Base-by-base conservation (phyloP, 1,139 yeast species). In the Suhomyces panamericanus region DNA sequence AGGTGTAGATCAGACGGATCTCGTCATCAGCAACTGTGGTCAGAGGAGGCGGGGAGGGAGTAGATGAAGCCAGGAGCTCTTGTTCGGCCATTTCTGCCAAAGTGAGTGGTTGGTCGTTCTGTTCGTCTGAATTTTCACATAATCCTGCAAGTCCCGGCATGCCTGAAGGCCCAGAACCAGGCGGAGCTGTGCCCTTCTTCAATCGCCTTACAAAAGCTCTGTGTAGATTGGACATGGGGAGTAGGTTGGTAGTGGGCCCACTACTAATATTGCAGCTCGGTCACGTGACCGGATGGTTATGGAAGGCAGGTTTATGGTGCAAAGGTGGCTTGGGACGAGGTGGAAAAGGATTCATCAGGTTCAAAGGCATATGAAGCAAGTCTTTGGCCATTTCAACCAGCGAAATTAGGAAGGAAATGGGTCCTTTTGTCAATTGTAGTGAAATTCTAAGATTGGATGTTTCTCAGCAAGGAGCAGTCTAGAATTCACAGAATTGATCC, bases 211-310 rank as follows among this genome's bases (percentile, higher is more conserved):
- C 28, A 22, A 46, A 42, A 7, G 55, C 47, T 35, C 44, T 43
- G 38, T 48, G 56, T 13, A 52, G 48, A 30, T 51, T 49, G 11
- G 56, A 52, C 56, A 52, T 52, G 27, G 22, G 29, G 41, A 12
- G 20, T 17, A 20, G 4, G 24, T 13, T 13, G 6, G 12, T 13
- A 7, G 29, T 34, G 36, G 36, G 17, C 4, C 36, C 36, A 34
- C 13, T 22, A 8, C n/a, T 30, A 34, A 4, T 34, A 34, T 35
- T 28, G 38, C 38, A 35, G 16, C 38, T 22, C 16, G 13, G 31
- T 27, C 38, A 27, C 24, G 38, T 34, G 36, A 34, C 26, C 7
- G 5, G 12, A 5, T 10, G n/a, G 9, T 20, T 7, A 5, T 26
- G 29, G n/a, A 2, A 8, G 29, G 29, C 2, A 2, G n/a, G 8